phyloP scores from a whole-genome alignment of 441 rosid genomes.

The Eruca vesicaria region DNA sequence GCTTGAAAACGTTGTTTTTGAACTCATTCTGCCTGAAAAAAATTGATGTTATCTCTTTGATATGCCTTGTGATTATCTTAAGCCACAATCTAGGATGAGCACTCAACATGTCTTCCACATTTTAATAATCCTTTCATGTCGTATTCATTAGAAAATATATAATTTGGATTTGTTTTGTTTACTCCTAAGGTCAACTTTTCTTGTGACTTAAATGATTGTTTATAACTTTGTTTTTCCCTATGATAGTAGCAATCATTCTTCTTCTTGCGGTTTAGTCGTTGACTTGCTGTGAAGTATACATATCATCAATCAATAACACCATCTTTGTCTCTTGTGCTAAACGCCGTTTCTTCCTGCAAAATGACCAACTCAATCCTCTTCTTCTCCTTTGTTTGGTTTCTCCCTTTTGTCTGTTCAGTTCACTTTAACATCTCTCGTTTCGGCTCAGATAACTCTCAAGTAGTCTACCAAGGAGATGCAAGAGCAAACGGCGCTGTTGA shows the following conservation, averaged over 20 bases:
- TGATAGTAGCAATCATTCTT: background rate
- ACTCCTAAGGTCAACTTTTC: constrained; percentile 6
- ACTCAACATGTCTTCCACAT: constrained; percentile 11
- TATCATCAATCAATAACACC: background rate
- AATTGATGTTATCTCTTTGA: background rate
- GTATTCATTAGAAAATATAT: background rate
- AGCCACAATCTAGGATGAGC: constrained; percentile 1
- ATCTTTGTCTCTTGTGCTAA: constrained; percentile 9
- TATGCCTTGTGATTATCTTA: background rate
- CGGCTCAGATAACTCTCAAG: constrained; percentile 28
- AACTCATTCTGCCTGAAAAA: background rate
- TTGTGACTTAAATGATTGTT: background rate
- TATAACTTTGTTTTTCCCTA: background rate
- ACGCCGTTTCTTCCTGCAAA: background rate
- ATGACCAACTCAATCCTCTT: constrained; percentile 15
- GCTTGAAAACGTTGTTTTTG: too few relatives aligned
- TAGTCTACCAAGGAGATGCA: constrained; percentile 54
- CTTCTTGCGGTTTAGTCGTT: background rate
- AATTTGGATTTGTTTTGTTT: background rate
- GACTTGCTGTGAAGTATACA: constrained; percentile 13
- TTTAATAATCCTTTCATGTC: constrained; percentile 17
- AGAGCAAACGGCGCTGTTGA: constrained; percentile 38
- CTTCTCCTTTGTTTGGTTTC: constrained; percentile 11
- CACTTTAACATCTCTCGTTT: constrained; percentile 47
- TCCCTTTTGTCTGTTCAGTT: constrained; percentile 28